Conservation (phyloP, 768 basidiomycete genomes). For the Ephemerocybe angulata region DNA sequence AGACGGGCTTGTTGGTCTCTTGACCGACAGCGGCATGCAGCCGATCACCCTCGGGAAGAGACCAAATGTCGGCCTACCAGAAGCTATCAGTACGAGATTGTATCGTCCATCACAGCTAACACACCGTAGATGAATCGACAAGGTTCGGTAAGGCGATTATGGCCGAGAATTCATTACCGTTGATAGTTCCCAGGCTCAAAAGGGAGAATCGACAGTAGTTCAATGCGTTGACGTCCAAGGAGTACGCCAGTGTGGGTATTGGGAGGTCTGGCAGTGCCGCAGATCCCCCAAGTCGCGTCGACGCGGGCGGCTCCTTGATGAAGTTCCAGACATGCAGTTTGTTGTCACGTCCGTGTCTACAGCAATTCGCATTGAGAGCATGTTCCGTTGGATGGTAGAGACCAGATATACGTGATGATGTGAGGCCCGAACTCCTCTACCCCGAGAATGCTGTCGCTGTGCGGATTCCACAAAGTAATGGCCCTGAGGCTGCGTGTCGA, state of each 20-base stretch:
- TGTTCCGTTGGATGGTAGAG: background rate
- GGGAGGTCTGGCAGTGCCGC: slow-evolving; percentile 50
- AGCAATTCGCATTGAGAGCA: slow-evolving; percentile 4
- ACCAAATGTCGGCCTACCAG: slow-evolving; percentile 95
- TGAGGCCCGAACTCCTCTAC: slow-evolving; percentile 66
- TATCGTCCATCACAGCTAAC: slow-evolving; percentile 16
- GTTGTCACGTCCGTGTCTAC: slow-evolving; percentile 82
- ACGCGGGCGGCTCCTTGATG: slow-evolving; percentile 39
- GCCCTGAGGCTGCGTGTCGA: slow-evolving; percentile 76
- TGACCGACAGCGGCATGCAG: slow-evolving; percentile 86
- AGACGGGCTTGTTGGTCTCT: slow-evolving; percentile 32
- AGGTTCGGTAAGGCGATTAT: slow-evolving; percentile 84
- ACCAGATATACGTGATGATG: slow-evolving; percentile 64
- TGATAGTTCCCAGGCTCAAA: slow-evolving; percentile 23
- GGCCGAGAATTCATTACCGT: slow-evolving; percentile 28
- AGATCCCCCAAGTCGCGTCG: slow-evolving; percentile 50
- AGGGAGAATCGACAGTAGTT: slow-evolving; percentile 93
- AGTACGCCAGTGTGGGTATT: slow-evolving; percentile 53
- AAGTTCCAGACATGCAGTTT: slow-evolving; percentile 74
- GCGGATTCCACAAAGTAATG: slow-evolving; percentile 72
- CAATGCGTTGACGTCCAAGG: slow-evolving; percentile 87
- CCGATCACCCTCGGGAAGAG: slow-evolving; percentile 61
- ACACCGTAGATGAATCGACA: slow-evolving; percentile 79
- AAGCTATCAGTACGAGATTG: too few relatives aligned
- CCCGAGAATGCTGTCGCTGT: slow-evolving; percentile 72